phyloP scores from a whole-genome alignment of 2,329 filamentous ascomycete species.

The Ophiostoma tasmaniense region DNA sequence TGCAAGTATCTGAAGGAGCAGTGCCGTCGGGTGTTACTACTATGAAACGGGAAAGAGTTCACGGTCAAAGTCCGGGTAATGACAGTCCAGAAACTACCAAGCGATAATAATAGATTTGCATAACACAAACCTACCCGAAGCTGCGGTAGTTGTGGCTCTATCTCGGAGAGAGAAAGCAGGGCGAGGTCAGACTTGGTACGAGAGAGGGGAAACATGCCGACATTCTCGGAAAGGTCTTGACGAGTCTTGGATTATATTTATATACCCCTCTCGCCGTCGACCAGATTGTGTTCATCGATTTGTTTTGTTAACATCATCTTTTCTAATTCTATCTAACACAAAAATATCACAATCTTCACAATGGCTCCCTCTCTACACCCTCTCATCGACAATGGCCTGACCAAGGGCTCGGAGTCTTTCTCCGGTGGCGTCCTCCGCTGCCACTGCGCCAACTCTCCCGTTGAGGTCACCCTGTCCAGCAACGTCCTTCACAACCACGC shows the following conservation, averaged over 20 bases:
- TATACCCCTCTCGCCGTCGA: background rate
- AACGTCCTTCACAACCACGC: constrained; percentile 62
- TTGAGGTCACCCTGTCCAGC: constrained; percentile 48
- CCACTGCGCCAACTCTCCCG: constrained; percentile 46
- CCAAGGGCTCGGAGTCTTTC: constrained; percentile 46
- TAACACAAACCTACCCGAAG: background rate
- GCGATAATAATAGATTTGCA: background rate
- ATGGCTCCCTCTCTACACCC: constrained; percentile 45
- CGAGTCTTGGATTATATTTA: background rate
- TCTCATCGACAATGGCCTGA: constrained; percentile 52
- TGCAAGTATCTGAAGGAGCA: background rate
- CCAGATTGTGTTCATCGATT: background rate
- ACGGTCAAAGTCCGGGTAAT: background rate
- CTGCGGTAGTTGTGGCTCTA: background rate
- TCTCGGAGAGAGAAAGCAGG: background rate
- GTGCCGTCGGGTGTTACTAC: background rate
- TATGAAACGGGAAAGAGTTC: constrained; percentile 6
- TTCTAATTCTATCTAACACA: background rate
- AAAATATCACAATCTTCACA: background rate
- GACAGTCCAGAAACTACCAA: background rate
- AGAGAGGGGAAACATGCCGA: constrained; percentile 5
- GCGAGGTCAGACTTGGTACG: background rate
- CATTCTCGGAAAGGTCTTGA: background rate
- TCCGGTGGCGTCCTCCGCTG: constrained; percentile 54
- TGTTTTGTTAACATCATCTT: background rate